Percentiles rank a stretch among this genome's conserved stretches.
phyloP scores from a whole-genome alignment of 2,329 filamentous ascomycete species.

The Daldinia eschscholtzii region DNA sequence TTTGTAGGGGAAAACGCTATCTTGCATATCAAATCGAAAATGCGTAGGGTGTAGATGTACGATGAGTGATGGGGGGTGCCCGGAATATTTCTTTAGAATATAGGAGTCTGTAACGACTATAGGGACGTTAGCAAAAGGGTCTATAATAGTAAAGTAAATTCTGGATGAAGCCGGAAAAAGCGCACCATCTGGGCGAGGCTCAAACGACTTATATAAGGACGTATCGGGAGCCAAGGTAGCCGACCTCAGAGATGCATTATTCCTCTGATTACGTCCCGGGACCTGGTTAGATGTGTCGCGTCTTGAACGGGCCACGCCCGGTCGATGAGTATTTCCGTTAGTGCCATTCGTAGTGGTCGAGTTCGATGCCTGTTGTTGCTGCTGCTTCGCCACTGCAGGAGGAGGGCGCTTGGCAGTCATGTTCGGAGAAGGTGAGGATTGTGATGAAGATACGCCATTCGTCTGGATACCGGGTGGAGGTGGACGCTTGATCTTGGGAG shows the following conservation, averaged over 20 bases:
- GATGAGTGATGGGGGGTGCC: conserved; percentile 83
- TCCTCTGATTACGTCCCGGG: conserved; percentile 62
- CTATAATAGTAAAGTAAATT: conserved; percentile 21
- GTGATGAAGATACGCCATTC: conserved; percentile 70
- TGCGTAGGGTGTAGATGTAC: conserved; percentile 87
- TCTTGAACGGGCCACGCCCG: conserved; percentile 66
- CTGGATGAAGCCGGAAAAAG: conserved; percentile 30
- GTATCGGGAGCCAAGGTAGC: conserved; percentile 62
- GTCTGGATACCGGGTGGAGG: conserved; percentile 74
- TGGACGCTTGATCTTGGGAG: conserved; percentile 76
- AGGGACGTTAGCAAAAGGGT: conserved; percentile 33
- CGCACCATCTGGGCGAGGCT: conserved; percentile 68
- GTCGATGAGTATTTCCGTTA: conserved; percentile 61
- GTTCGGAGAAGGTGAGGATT: conserved; percentile 71
- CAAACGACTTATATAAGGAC: conserved; percentile 53
- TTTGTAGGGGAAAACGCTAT: conserved; percentile 91
- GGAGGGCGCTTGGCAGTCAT: conserved; percentile 68
- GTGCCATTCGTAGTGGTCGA: conserved; percentile 57
- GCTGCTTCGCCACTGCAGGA: conserved; percentile 63
- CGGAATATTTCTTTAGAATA: conserved; percentile 83
- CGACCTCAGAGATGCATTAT: conserved; percentile 64
- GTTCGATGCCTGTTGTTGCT: conserved; percentile 56
- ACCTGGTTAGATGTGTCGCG: conserved; percentile 66
- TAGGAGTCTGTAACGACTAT: conserved; percentile 80
- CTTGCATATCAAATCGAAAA: conserved; percentile 93